A percentile compares a stretch with the other conserved stretches of the same genome.
Evolutionary conservation across 805 yeast species (phyloP).

Genomic region (Ogataea trehaloabstinens): DNA sequence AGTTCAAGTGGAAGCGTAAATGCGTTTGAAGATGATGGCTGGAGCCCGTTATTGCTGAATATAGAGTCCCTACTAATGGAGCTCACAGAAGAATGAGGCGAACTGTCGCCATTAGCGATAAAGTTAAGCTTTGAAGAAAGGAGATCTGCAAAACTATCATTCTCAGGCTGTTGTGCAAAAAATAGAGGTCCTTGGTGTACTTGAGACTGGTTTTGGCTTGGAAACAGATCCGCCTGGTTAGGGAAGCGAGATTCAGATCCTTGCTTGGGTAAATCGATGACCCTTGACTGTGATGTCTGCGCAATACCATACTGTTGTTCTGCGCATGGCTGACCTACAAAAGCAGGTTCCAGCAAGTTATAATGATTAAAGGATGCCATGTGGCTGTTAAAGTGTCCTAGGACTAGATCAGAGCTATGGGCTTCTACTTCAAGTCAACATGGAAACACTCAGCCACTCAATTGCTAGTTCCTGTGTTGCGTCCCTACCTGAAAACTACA

Average conservation of each 20-base stretch:
- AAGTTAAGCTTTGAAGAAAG: slow-evolving; percentile 16
- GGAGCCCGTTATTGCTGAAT: slow-evolving; percentile 12
- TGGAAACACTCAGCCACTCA: too few relatives aligned
- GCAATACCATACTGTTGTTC: background rate
- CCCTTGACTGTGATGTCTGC: background rate
- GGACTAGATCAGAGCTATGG: background rate
- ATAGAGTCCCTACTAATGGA: slow-evolving; percentile 29
- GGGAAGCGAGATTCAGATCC: slow-evolving; percentile 11
- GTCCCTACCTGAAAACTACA: too few relatives aligned
- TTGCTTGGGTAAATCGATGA: slow-evolving; percentile 7
- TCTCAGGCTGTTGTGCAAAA: slow-evolving; percentile 12
- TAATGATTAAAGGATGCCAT: slow-evolving; percentile 18
- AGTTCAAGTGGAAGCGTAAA: slow-evolving; percentile 55
- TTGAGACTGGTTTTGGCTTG: slow-evolving; percentile 8
- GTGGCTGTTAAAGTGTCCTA: background rate
- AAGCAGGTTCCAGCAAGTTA: slow-evolving; percentile 3
- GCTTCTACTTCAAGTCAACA: background rate
- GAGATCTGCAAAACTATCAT: slow-evolving; percentile 20
- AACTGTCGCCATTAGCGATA: slow-evolving; percentile 17
- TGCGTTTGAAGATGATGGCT: slow-evolving; percentile 17
- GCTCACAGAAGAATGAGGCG: slow-evolving; percentile 31
- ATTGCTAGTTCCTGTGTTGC: too few relatives aligned
- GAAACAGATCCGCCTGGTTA: slow-evolving; percentile 11
- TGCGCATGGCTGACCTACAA: background rate
- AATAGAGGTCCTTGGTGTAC: slow-evolving; percentile 10